Conservation (phyloP, 164 flowering plant genomes). For the Liriodendron chinense region DNA sequence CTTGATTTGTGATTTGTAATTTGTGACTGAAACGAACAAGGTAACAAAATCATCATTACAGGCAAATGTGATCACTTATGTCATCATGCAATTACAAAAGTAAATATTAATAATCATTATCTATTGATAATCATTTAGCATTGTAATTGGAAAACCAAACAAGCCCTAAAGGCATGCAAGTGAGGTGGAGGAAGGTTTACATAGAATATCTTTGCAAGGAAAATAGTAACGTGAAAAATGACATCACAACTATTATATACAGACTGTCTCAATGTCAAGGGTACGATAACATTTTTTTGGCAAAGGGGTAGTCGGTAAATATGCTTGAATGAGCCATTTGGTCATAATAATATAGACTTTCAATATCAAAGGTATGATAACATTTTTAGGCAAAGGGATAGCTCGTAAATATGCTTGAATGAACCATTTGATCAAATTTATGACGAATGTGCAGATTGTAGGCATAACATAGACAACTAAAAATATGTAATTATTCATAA, state of each 20-base stretch:
- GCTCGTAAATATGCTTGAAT: neutral
- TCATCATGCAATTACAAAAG: too few relatives aligned
- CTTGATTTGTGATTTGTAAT: too few relatives aligned
- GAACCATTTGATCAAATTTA: neutral
- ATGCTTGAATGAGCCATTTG: neutral
- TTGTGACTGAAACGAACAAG: too few relatives aligned
- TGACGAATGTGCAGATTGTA: neutral
- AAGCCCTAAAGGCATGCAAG: too few relatives aligned
- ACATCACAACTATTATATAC: neutral
- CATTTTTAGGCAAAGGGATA: neutral
- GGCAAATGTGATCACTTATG: neutral
- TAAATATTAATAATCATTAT: too few relatives aligned
- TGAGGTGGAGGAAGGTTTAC: neutral
- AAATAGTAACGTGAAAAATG: neutral
- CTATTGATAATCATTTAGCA: too few relatives aligned
- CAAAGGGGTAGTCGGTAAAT: neutral
- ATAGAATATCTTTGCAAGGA: neutral
- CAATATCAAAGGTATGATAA: neutral
- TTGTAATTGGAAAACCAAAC: too few relatives aligned
- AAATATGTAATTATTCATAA: neutral
- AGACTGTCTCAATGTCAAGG: too few relatives aligned
- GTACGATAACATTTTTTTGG: neutral
- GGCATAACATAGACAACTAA: constrained; percentile 1
- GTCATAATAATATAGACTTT: too few relatives aligned
- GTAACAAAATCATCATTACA: too few relatives aligned